phyloP scores from a whole-genome alignment of 139 green algal genomes.

The Picochlorum sp. region DNA sequence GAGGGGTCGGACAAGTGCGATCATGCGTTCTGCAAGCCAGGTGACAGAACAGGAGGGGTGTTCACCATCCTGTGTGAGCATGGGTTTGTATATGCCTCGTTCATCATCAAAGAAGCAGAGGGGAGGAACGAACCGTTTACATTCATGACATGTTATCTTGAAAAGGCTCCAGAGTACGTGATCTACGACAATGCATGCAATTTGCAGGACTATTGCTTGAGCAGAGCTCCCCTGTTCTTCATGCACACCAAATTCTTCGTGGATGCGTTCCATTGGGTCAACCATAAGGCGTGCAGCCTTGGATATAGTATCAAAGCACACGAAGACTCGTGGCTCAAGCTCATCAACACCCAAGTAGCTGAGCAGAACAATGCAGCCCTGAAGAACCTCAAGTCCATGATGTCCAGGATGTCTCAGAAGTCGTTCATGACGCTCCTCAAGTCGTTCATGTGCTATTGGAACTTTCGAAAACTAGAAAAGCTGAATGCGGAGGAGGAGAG shows the following conservation, averaged over 20 bases:
- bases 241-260: neutral
- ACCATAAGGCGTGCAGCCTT: neutral
- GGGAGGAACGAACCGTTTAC: conserved; percentile 1
- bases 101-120: conserved; percentile 3
- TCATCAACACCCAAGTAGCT: neutral
- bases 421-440: neutral
- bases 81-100: neutral
- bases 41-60: neutral
- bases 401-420: neutral
- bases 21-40: neutral
- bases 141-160: neutral
- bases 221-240: neutral
- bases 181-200: conserved; percentile 6
- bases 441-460: conserved; percentile 2
- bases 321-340: neutral
- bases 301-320: neutral
- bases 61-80: conserved; percentile 3
- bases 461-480: neutral
- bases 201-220: conserved; percentile 1
- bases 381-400: neutral
- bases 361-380: conserved; percentile 5
- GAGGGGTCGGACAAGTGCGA: neutral
- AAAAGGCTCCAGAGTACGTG: neutral
- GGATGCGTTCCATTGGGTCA: neutral
- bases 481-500: too few relatives aligned